Evolutionary conservation across 768 basidiomycete species (phyloP), one percentile per base, ranked within the genome.

Genomic region (Russula virescens): DNA sequence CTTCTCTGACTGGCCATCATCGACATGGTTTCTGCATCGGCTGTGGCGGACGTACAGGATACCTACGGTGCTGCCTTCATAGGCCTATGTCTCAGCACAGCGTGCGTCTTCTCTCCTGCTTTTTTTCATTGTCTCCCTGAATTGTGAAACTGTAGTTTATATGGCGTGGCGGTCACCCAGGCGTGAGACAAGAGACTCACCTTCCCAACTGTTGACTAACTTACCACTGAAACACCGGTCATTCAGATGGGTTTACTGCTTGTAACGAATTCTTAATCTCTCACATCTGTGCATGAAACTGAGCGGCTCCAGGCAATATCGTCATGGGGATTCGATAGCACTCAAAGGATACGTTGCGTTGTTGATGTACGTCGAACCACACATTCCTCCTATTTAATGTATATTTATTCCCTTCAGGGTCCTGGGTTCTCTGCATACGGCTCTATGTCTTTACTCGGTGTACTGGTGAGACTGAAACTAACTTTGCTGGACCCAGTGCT

Each of bases 401-500:
- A 35, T 2, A 5, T 38, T 38, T 38, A 10, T 21, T 38, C n/a
- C n/a, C n/a, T 7, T 31, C 49, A 80, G 79, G 67, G 2, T 77
- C 18, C 65, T 81, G 60, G 81, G 82, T 69, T 77, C 78, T 0
- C 42, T 73, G 1, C 81, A 83, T 65, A 68, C 81, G 13, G 66
- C 73, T 19, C 68, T 82, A 3, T 79, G 77, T 66, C 74, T 75
- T 2, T 72, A 77, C 25, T 68, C 79, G 2, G 75, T 82, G 45
- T 82, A 82, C 60, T 77, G 76, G 81, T 81, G 65, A n/a, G 74
- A 68, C 56, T 7, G n/a, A 2, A 43, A 10, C 14, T 9, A 18
- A 14, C n/a, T 25, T 18, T 8, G 14, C 18, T 25, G 38, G n/a
- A 9, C 34, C 43, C 18, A 42, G 4, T 45, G 25, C 23, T 31